Conservation (phyloP, 2,329 filamentous ascomycete genomes). For the Diaporthe citrichinensis region DNA sequence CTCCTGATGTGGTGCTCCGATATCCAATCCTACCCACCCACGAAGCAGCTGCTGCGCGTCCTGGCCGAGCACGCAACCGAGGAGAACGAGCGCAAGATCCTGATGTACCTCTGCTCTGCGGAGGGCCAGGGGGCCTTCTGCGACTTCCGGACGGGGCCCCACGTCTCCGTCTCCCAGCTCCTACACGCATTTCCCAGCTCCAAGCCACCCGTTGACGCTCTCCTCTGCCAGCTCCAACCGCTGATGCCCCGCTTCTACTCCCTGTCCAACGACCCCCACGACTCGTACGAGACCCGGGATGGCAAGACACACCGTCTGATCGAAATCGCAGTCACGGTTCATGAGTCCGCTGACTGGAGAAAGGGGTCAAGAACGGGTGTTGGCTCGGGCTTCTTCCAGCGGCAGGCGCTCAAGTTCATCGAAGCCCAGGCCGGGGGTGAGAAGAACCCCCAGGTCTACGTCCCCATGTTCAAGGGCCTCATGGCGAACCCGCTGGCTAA, state of each 20-base stretch:
- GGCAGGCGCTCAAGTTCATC: conserved; percentile 81
- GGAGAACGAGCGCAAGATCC: conserved; percentile 87
- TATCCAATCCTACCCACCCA: conserved; percentile 92
- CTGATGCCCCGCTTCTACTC: conserved; percentile 99
- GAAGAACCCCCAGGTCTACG: conserved; percentile 72
- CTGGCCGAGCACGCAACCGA: conserved; percentile 88
- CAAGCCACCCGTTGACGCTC: conserved; percentile 85
- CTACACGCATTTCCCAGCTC: conserved; percentile 93
- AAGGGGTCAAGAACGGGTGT: conserved; percentile 82
- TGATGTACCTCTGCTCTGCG: conserved; percentile 86
- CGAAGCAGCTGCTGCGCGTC: conserved; percentile 86
- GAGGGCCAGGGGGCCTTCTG: conserved; percentile 95
- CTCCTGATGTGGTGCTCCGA: conserved; percentile 97
- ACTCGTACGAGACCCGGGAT: conserved; percentile 77
- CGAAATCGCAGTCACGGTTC: conserved; percentile 96
- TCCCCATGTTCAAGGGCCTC: conserved; percentile 98
- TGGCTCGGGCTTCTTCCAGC: conserved; percentile 93
- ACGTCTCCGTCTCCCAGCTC: conserved; percentile 88
- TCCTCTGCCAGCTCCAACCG: conserved; percentile 85
- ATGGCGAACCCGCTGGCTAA: conserved; percentile 97
- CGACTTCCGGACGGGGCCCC: conserved; percentile 90
- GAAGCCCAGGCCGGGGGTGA: conserved; percentile 75
- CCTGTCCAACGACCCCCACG: conserved; percentile 93
- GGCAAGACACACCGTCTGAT: conserved; percentile 83
- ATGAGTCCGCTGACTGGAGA: conserved; percentile 87